Base-by-base conservation (phyloP, 2,329 filamentous ascomycete genomes). In the Cordyceps cateniannulata region DNA sequence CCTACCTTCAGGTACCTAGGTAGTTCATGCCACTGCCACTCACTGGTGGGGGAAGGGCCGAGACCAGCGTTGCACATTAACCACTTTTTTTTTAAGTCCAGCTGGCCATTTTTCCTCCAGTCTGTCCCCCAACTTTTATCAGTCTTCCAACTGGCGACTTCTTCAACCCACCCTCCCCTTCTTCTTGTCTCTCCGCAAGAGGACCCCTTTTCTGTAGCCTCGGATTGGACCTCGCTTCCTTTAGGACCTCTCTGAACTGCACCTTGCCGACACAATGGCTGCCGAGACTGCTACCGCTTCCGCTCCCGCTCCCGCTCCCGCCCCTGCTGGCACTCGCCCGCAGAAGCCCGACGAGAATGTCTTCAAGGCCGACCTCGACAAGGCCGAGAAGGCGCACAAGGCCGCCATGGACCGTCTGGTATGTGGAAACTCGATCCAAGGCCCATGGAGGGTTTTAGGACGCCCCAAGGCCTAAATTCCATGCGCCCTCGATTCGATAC, bases 311-410 rank as follows among this genome's bases (percentile, higher is more conserved):
- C 72, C 79, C 63, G 73, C 77, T 65, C 75, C 74, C 67, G 75
- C 75, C 45, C 52, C 59, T 61, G 29, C 58, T 72, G 75, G 76
- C 65, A 72, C 78, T 70, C 91, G 87, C 78, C 92, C 93, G 59
- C 84, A 90, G 76, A 91, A 89, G 82, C 95, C 95, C 51, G 90
- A 97, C 75, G 90, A 95, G 79, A 88, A 88, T 66, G 79, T 82
- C 67, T 99, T 87, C 81, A 92, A 96, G 79, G 83, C 87, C 72
- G 83, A 84, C 65, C 82, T 96, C 63, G 87, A 85, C 55, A 85
- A 89, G 77, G 89, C 89, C 27, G 91, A 98, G 77, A 96, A 96
- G 80, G 91, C 90, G 66, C 88, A 96, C 77, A 81, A 88, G 71
- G 85, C 85, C 57, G 82, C 88, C 52, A 89, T 95, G 79, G 87